phyloP scores from a whole-genome alignment of 805 yeast species.

The Candida sakaeoensis region DNA sequence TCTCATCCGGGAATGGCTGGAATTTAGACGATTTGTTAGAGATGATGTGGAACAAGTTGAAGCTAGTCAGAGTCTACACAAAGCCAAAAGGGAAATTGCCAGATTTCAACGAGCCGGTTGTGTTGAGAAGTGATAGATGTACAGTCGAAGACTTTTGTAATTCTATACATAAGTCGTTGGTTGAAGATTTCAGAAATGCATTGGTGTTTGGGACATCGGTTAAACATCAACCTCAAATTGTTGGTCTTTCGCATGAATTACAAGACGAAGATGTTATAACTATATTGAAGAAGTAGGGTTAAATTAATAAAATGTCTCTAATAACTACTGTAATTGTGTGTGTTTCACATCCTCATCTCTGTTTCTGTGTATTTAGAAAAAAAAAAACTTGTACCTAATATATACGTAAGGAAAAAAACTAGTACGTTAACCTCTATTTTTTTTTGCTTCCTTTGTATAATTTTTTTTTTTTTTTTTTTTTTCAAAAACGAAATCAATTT shows the following conservation, averaged over 20 bases:
- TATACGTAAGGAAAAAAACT: too few relatives aligned
- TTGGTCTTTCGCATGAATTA: constrained; percentile 77
- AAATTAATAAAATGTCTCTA: too few relatives aligned
- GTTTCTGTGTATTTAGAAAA: too few relatives aligned
- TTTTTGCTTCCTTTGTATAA: background rate
- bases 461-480: background rate
- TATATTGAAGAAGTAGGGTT: constrained; percentile 63
- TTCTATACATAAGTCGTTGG: constrained; percentile 90
- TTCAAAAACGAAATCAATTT: background rate
- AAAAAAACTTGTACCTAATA: too few relatives aligned
- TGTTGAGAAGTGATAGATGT: constrained; percentile 74
- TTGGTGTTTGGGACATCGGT: constrained; percentile 91
- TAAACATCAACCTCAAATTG: constrained; percentile 96
- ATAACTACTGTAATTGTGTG: background rate
- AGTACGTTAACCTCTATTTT: background rate
- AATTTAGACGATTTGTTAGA: constrained; percentile 92
- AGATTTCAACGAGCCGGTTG: constrained; percentile 94
- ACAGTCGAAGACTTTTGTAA: constrained; percentile 95
- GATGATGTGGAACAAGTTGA: constrained; percentile 90
- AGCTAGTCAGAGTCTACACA: constrained; percentile 92
- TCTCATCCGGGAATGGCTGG: constrained; percentile 95
- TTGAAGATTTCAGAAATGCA: constrained; percentile 90
- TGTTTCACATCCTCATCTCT: background rate
- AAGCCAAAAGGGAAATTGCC: constrained; percentile 95
- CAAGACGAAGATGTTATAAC: constrained; percentile 98